A percentile compares a stretch with the other conserved stretches of the same genome.
Conservation (phyloP, 1,284 basidiomycete genomes). For the Ganoderma multipileum region DNA sequence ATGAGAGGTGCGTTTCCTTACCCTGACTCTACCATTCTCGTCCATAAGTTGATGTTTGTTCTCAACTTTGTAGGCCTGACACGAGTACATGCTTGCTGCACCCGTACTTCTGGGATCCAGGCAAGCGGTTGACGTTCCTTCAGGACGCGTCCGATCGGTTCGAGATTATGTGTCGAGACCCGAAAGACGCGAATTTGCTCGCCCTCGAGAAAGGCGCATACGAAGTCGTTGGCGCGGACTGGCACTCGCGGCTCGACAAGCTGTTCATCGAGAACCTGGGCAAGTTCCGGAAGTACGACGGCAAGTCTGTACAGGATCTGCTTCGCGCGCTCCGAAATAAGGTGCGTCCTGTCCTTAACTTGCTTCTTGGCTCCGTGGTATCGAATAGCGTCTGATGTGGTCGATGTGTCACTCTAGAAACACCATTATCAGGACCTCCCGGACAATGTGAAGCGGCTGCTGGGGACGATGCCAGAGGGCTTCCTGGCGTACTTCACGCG, state of each 20-base stretch:
- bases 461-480: conserved; percentile 91
- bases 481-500: conserved; percentile 93
- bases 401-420: conserved; percentile 66
- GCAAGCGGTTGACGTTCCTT: conserved; percentile 87
- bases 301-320: conserved; percentile 88
- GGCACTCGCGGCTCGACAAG: conserved; percentile 88
- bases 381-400: not conserved
- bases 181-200: conserved; percentile 80
- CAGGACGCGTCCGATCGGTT: conserved; percentile 98
- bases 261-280: conserved; percentile 93
- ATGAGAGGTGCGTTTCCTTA: conserved; percentile 61
- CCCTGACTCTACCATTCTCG: not conserved
- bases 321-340: conserved; percentile 95
- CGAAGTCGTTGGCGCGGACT: conserved; percentile 84
- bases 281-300: conserved; percentile 97
- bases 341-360: conserved; percentile 52
- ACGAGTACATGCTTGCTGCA: conserved; percentile 88
- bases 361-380: not conserved
- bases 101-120: conserved; percentile 97
- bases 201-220: conserved; percentile 77
- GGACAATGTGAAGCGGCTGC: conserved; percentile 84
- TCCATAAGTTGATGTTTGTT: not conserved
- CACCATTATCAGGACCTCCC: conserved; percentile 98
- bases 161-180: conserved; percentile 96
- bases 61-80: conserved; percentile 70